phyloP scores from a whole-genome alignment of 345 rosid species.

The Citrus unshiu region DNA sequence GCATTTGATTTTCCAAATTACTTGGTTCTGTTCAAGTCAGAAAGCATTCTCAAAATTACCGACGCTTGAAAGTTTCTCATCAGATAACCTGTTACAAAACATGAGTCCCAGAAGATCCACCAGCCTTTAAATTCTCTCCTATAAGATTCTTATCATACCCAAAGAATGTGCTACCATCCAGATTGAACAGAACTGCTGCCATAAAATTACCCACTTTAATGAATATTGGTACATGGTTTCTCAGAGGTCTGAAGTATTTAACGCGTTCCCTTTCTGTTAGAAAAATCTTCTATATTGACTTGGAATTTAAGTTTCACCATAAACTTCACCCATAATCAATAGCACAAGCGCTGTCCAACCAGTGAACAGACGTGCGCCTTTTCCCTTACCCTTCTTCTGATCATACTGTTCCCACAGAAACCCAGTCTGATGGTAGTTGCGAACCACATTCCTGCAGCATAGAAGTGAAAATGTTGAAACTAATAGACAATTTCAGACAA shows the following conservation, averaged over 20 bases:
- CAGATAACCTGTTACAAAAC: too few relatives aligned
- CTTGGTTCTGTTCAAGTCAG: background rate
- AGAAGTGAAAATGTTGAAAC: background rate
- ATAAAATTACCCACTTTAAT: background rate
- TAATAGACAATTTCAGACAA: background rate
- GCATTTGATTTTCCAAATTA: background rate
- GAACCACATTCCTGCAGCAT: constrained; percentile 67
- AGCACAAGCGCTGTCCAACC: constrained; percentile 84
- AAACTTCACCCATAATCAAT: constrained; percentile 74
- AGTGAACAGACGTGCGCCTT: constrained; percentile 71
- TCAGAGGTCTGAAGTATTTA: background rate
- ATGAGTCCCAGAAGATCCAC: too few relatives aligned
- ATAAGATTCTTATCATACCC: background rate
- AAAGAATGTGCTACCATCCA: background rate
- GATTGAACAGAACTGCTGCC: background rate
- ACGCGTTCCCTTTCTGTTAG: background rate
- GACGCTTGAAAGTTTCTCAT: too few relatives aligned
- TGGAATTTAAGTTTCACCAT: constrained; percentile 22
- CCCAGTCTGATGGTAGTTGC: constrained; percentile 71
- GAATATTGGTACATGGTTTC: background rate
- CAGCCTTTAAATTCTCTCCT: background rate
- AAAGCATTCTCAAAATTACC: too few relatives aligned
- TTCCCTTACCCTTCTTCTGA: constrained; percentile 70
- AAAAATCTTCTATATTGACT: background rate
- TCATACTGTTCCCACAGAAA: constrained; percentile 92